phyloP scores from a whole-genome alignment of 176 grass and related monocot genomes.

The Coix lacrymajobi region DNA sequence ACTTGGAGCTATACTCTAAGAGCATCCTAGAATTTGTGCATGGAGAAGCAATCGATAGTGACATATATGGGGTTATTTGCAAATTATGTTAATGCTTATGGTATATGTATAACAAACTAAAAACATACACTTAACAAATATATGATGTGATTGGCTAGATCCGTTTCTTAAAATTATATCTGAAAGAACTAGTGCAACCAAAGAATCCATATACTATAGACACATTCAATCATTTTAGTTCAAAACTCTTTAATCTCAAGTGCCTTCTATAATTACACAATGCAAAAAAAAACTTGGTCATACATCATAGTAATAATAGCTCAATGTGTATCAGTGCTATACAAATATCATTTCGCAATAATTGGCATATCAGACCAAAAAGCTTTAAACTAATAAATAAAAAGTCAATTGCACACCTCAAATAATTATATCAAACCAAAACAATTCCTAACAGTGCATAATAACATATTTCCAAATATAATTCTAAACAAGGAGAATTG shows the following conservation, averaged over 20 bases:
- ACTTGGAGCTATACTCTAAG: neutral
- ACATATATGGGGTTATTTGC: neutral
- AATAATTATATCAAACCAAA: neutral
- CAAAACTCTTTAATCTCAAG: neutral
- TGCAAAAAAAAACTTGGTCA: too few relatives aligned
- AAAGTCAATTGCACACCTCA: neutral
- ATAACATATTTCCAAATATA: neutral
- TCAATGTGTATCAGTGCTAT: too few relatives aligned
- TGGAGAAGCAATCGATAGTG: neutral
- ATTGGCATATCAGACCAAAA: neutral
- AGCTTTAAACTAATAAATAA: neutral
- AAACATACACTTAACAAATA: neutral
- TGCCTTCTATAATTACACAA: neutral
- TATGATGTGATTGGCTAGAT: neutral
- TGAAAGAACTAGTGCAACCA: neutral
- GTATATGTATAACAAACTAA: neutral
- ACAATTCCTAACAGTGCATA: neutral
- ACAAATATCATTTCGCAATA: too few relatives aligned
- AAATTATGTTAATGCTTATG: neutral
- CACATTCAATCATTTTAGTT: neutral
- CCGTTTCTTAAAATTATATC: neutral
- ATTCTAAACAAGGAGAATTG: neutral
- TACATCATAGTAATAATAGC: too few relatives aligned
- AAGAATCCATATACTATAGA: neutral
- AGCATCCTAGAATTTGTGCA: neutral